Percentiles rank a stretch among this genome's conserved stretches.
phyloP scores from a whole-genome alignment of 164 flowering plant genomes.

The Stephania japonica region DNA sequence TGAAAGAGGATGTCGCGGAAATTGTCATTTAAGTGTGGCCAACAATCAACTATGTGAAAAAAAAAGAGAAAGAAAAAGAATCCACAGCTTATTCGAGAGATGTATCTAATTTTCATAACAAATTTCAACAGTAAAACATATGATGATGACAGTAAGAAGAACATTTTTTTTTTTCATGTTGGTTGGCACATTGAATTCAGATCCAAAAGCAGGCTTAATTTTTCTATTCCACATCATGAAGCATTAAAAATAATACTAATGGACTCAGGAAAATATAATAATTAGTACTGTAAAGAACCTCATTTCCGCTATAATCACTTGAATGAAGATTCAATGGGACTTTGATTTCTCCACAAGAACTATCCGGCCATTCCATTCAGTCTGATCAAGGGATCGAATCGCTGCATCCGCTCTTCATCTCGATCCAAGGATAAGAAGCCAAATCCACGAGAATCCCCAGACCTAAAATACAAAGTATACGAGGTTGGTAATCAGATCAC shows the following conservation, averaged over 20 bases:
- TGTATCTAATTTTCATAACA: not conserved
- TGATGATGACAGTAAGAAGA: not conserved
- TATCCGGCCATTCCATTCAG: slow-evolving; percentile 41
- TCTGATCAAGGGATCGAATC: slow-evolving; percentile 33
- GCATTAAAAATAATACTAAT: slow-evolving; percentile 6
- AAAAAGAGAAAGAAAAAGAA: not conserved
- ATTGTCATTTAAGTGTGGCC: slow-evolving; percentile 9
- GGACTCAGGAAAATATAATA: not conserved
- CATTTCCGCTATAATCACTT: slow-evolving; percentile 1
- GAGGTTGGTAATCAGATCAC: slow-evolving; percentile 2
- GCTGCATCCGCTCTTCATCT: slow-evolving; percentile 45
- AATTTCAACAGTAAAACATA: not conserved
- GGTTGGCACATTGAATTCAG: not conserved
- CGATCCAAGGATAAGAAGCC: slow-evolving; percentile 37
- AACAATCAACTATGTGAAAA: not conserved
- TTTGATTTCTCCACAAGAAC: slow-evolving; percentile 43
- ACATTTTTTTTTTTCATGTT: not conserved
- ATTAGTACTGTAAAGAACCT: not conserved
- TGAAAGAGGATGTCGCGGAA: slow-evolving; percentile 25
- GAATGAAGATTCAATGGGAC: slow-evolving; percentile 17
- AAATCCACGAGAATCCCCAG: slow-evolving; percentile 43
- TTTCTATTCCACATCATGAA: not conserved
- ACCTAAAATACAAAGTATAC: slow-evolving; percentile 20
- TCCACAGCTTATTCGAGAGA: slow-evolving; percentile 4
- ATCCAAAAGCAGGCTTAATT: not conserved